A percentile compares a stretch with the other conserved stretches of the same genome.
Evolutionary conservation across 345 rosid species (phyloP).

Genomic region (Ricinus communis): DNA sequence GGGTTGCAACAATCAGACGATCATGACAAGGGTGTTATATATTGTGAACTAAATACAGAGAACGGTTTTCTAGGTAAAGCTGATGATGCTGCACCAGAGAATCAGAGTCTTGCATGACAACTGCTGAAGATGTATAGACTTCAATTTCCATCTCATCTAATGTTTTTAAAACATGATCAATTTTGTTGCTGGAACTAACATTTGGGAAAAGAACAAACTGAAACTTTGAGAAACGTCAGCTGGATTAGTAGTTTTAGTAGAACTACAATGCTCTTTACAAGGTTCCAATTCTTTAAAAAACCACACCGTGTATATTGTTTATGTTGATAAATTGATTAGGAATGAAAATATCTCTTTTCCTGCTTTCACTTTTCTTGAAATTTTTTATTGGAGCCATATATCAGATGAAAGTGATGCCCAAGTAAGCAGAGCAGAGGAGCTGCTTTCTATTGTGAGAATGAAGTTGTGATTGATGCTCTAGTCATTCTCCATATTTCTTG

Average conservation of each 20-base stretch:
- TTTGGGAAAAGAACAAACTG: background rate
- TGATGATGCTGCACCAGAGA: constrained; percentile 23
- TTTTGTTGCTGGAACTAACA: constrained; percentile 9
- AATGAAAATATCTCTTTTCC: too few species aligned
- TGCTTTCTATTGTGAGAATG: too few species aligned
- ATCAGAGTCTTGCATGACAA: background rate
- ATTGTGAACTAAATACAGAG: constrained; percentile 36
- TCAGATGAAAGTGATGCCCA: too few species aligned
- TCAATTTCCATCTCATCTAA: background rate
- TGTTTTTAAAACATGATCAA: background rate
- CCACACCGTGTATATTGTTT: constrained; percentile 8
- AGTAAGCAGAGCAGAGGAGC: too few species aligned
- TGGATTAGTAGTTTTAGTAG: background rate
- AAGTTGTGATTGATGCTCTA: too few species aligned
- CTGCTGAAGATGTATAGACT: constrained; percentile 3
- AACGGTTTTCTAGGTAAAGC: constrained; percentile 37
- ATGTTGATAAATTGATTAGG: too few species aligned
- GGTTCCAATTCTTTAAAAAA: background rate
- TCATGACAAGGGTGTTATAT: constrained; percentile 35
- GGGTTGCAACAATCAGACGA: constrained; percentile 32
- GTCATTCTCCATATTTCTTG: too few species aligned
- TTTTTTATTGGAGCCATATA: too few species aligned
- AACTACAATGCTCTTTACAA: background rate
- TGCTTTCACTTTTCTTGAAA: too few species aligned
- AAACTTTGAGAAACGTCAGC: background rate